Evolutionary conservation across 306 rosid species (phyloP), one percentile per base, ranked within the genome.

Genomic region (Vigna radiata): DNA sequence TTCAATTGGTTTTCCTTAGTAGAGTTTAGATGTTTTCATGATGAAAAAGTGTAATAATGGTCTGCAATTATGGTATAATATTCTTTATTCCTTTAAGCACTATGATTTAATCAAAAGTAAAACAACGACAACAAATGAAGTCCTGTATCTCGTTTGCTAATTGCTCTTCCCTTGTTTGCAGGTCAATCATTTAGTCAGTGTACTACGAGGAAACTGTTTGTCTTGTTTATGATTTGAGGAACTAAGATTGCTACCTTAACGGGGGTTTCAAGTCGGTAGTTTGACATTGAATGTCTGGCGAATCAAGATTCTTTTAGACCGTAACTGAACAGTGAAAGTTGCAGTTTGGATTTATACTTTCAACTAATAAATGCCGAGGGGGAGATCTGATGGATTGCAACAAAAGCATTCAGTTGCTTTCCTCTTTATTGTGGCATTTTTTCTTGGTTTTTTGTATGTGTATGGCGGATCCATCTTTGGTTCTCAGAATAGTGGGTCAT

Each of bases 401-500:
- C 92, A 90, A 90, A 92, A 88, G 89, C 92, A 85, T 29, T 17
- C 87, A 75, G 84, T 95, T 83, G 82, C 88, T 86, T 80, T 86
- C 59, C 60, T 95, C 23, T 88, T 80, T 85, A 83, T 66, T 9
- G 88, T 77, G 82, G 83, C 87, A 41, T 49, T 91, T 72, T 83
- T 92, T 83, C 87, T 95, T 69, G 92, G 93, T 83, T 88, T 92
- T 68, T 85, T 92, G 7, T 95, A 95, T 80, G 91, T 85, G 59
- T 95, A 86, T 18, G 82, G 89, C 85, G 98, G 97, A 83, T 90
- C 97, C 80, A 77, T 91, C 86, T 93, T 91, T 83, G 93, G 97
- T 70, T 87, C 91, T 53, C 89, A 85, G 77, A 86, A 55, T 69
- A 61, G 59, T 18, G 90, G 95, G 74, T 79, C 90, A 46, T 88